Evolutionary conservation across 495 filamentous ascomycete genomes (phyloP).

Genomic region (Symbiotaphrina buchneri): DNA sequence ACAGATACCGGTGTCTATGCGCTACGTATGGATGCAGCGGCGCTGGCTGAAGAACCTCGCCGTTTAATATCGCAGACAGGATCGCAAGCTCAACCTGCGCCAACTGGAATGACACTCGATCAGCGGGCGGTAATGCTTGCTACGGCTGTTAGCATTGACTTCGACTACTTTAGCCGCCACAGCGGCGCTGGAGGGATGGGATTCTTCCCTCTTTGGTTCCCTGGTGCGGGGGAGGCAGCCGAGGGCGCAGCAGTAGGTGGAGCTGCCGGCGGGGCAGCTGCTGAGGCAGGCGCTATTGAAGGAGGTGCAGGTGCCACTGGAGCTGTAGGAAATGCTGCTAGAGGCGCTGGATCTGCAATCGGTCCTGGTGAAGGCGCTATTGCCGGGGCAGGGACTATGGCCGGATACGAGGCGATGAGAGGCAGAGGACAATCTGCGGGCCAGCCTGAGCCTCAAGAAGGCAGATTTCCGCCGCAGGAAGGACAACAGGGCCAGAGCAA

Average conservation of each 20-base stretch:
- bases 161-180: conserved; percentile 50
- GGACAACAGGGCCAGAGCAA: conserved; percentile 5
- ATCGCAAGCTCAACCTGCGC: conserved; percentile 5
- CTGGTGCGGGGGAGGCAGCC: conserved; percentile 24
- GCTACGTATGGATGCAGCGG: conserved; percentile 42
- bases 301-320: conserved; percentile 10
- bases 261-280: conserved; percentile 5
- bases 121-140: conserved; percentile 53
- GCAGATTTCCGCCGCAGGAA: conserved; percentile 7
- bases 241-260: conserved; percentile 11
- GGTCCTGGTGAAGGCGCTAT: conserved; percentile 14
- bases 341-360: conserved; percentile 13
- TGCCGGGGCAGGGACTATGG: conserved; percentile 33
- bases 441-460: conserved; percentile 7
- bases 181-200: conserved; percentile 23
- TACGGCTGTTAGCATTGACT: conserved; percentile 47
- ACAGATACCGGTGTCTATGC: conserved; percentile 53
- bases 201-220: conserved; percentile 37
- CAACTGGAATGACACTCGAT: conserved; percentile 38
- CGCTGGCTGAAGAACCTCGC: conserved; percentile 15
- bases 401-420: conserved; percentile 43
- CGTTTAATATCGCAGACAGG: conserved; percentile 17
- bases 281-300: conserved; percentile 6
- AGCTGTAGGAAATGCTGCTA: conserved; percentile 13
- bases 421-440: conserved; percentile 14